These are phyloP conservation scores for Leucaena leucocephala DNA, from an alignment of 306 rosid species.

Conservation along the genomic window DNA sequence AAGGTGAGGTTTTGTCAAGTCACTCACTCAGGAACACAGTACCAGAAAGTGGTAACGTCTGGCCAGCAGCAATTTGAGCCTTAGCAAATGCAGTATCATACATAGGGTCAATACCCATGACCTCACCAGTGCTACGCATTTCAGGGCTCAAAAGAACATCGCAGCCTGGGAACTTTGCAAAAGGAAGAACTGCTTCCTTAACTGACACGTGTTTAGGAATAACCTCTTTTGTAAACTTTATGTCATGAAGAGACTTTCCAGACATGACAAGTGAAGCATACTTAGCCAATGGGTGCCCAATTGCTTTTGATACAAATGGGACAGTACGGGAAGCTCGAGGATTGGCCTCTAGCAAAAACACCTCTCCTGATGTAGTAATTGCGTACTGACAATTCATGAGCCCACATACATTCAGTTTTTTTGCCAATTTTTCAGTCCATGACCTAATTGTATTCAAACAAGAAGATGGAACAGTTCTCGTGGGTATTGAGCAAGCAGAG, in stretches of 20 bases:
- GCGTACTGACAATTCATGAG: slow-evolving; percentile 99
- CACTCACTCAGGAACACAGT: slow-evolving; percentile 90
- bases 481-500: slow-evolving; percentile 92
- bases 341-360: slow-evolving; percentile 92
- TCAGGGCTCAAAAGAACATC: slow-evolving; percentile 93
- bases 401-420: slow-evolving; percentile 79
- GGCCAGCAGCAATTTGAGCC: slow-evolving; percentile 96
- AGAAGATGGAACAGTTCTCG: slow-evolving; percentile 73
- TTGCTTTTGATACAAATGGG: slow-evolving; percentile 96
- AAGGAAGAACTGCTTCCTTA: slow-evolving; percentile 98
- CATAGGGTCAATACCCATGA: slow-evolving; percentile 85
- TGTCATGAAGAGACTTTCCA: slow-evolving; percentile 82
- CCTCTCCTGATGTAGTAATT: slow-evolving; percentile 71
- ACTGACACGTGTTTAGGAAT: slow-evolving; percentile 85
- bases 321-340: slow-evolving; percentile 95
- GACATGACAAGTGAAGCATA: slow-evolving; percentile 98
- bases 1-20: slow-evolving; percentile 84
- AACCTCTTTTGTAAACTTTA: slow-evolving; percentile 79
- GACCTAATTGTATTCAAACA: slow-evolving; percentile 78
- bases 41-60: slow-evolving; percentile 81
- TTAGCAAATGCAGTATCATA: slow-evolving; percentile 91
- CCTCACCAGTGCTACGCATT: slow-evolving; percentile 99
- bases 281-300: slow-evolving; percentile 95
- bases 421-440: slow-evolving; percentile 89
- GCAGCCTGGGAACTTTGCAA: slow-evolving; percentile 90